phyloP scores from a whole-genome alignment of 2,329 filamentous ascomycete genomes.

The Penicillium sclerotigenum region DNA sequence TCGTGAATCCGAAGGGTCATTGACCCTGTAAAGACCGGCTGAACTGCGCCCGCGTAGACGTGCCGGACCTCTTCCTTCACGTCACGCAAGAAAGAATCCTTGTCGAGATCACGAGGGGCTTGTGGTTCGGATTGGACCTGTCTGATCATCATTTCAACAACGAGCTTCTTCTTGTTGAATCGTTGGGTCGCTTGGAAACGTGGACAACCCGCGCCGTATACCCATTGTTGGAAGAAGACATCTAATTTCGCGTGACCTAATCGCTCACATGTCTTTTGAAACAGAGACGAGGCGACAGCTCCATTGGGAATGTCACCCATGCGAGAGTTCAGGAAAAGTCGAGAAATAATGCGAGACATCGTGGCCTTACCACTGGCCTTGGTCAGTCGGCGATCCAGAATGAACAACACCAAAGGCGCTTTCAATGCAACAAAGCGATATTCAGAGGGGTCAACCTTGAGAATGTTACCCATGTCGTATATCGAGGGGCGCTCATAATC shows the following conservation, averaged over 20 bases:
- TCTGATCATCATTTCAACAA: constrained; percentile 84
- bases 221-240: constrained; percentile 90
- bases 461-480: constrained; percentile 70
- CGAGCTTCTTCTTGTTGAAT: constrained; percentile 97
- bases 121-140: constrained; percentile 66
- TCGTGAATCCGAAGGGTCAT: constrained; percentile 99
- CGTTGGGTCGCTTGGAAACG: constrained; percentile 79
- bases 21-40: constrained; percentile 84
- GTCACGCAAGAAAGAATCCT: constrained; percentile 76
- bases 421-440: constrained; percentile 88
- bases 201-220: constrained; percentile 83
- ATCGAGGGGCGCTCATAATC: constrained; percentile 82
- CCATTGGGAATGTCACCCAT: constrained; percentile 71
- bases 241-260: constrained; percentile 83
- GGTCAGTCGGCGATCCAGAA: constrained; percentile 83
- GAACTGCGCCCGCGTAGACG: constrained; percentile 66
- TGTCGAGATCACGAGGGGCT: constrained; percentile 59
- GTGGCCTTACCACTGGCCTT: constrained; percentile 85
- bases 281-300: constrained; percentile 70
- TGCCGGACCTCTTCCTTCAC: constrained; percentile 73
- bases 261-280: constrained; percentile 82
- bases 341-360: constrained; percentile 78
- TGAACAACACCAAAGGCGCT: constrained; percentile 85
- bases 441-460: constrained; percentile 81
- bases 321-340: constrained; percentile 80